These are phyloP conservation scores for Hamamelis virginiana DNA, from an alignment of 164 flowering plant genomes.

Conservation along the genomic window DNA sequence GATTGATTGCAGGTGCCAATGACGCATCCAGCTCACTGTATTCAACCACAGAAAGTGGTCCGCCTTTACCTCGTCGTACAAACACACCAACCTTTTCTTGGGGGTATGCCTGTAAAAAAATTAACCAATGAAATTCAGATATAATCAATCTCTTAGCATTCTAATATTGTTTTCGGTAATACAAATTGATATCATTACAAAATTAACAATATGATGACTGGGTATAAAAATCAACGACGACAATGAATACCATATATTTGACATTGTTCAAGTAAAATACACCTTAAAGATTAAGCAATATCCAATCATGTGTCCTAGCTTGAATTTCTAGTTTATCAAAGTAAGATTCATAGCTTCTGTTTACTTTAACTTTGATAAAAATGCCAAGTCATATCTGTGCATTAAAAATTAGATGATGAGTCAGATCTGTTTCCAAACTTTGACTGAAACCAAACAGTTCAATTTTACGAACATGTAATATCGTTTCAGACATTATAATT, in stretches of 20 bases:
- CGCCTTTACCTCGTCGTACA: conserved; percentile 91
- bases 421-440: neutral
- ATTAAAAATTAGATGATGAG: neutral
- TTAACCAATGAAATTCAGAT: conserved; percentile 4
- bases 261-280: neutral
- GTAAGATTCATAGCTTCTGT: neutral
- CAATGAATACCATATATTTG: neutral
- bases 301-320: neutral
- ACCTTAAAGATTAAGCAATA: neutral
- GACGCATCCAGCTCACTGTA: conserved; percentile 89
- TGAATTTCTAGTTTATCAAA: neutral
- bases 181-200: neutral
- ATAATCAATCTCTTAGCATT: neutral
- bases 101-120: conserved; percentile 75
- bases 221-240: neutral
- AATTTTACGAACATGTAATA: no score
- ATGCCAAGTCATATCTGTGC: neutral
- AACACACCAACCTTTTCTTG: conserved; percentile 98
- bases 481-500: no score
- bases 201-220: neutral
- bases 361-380: neutral
- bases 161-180: neutral
- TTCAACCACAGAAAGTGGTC: conserved; percentile 90
- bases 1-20: conserved; percentile 76
- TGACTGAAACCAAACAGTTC: neutral